Conservation (phyloP, 306 rosid genomes). For the Citrullus colocynthis region DNA sequence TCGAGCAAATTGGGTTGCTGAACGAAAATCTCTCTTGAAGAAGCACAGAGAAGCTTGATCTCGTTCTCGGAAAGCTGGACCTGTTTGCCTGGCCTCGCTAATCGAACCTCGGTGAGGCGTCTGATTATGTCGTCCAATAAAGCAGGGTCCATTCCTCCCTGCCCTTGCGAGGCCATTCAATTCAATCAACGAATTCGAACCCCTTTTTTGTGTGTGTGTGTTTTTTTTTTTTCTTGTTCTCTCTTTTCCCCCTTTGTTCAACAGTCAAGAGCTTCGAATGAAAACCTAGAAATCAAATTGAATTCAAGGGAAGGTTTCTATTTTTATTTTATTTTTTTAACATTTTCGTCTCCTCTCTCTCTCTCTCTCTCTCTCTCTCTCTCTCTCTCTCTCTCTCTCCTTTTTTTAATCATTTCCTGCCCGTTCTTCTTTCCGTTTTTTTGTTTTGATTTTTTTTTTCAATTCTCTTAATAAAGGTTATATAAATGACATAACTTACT, state of each 20-base stretch:
- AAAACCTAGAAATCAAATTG: conserved; percentile 3
- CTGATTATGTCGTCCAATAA: conserved; percentile 79
- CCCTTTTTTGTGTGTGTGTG: neutral
- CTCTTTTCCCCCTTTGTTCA: neutral
- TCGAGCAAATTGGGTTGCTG: conserved; percentile 84
- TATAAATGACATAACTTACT: neutral
- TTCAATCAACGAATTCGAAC: conserved; percentile 7
- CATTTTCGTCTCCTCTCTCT: neutral
- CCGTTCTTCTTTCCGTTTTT: neutral
- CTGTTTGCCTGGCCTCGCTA: conserved; percentile 79
- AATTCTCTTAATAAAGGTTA: neutral
- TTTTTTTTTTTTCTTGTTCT: neutral
- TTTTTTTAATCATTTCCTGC: neutral
- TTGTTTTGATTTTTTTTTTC: neutral
- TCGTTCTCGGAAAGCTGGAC: conserved; percentile 90
- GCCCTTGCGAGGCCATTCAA: conserved; percentile 45
- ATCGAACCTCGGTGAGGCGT: conserved; percentile 77
- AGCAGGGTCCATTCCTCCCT: conserved; percentile 52
- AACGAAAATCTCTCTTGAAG: conserved; percentile 69
- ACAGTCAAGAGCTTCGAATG: neutral
- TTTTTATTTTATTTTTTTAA: neutral
- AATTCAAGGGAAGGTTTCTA: neutral
- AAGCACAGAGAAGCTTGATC: conserved; percentile 77
- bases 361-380: neutral
- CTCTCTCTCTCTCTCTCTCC: neutral